Evolutionary conservation across 2,329 filamentous ascomycete genomes (phyloP), one percentile per base, ranked within the genome.

Genomic region (Ceratocystis papillata): DNA sequence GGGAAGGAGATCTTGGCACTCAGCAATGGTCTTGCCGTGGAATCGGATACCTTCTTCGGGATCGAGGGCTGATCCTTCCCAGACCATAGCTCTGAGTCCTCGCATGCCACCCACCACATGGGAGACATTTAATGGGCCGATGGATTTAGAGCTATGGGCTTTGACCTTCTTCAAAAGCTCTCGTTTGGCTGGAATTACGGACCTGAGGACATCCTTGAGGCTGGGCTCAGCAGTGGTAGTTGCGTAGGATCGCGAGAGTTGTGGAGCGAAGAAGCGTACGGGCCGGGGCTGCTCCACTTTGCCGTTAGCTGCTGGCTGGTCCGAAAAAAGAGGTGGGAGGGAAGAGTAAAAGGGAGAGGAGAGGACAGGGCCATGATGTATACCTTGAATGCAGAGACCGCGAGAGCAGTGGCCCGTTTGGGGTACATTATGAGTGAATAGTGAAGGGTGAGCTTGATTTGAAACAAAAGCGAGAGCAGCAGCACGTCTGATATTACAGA

Each of bases 21-120:
- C 93, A 79, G 96, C 96, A 81, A 99, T 99, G 70, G 92, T 96
- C 73, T 88, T 88, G 75, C 94, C 94, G 76, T 97, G 94, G 82
- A 99, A 99, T 70, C 93, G 89, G 75, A 99, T 99, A 68, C 94
- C 94, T 79, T 97, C 92, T 73, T 99, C 88, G 71, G 94, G 88
- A 74, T 99, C 94, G 62, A 99, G 86, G 28, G 97, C 93, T 10
- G 92, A 96, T 60, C 94, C 94, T 78, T 99, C 94, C 94, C 94
- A 99, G 65, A 99, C 84, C 91, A 99, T 96, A 71, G 92, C 89
- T 79, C 96, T 96, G 71, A 99, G 84, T 48, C 93, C 93, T 77
- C 92, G 89, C 94, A 97, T 97, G 73, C 94, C 94, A 72, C 94
- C 94, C 71, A 97, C 85, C 25, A 90, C 90, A 78, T 94, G 96